phyloP scores from a whole-genome alignment of 495 filamentous ascomycete genomes.

The Penicillium atrosanguineum region DNA sequence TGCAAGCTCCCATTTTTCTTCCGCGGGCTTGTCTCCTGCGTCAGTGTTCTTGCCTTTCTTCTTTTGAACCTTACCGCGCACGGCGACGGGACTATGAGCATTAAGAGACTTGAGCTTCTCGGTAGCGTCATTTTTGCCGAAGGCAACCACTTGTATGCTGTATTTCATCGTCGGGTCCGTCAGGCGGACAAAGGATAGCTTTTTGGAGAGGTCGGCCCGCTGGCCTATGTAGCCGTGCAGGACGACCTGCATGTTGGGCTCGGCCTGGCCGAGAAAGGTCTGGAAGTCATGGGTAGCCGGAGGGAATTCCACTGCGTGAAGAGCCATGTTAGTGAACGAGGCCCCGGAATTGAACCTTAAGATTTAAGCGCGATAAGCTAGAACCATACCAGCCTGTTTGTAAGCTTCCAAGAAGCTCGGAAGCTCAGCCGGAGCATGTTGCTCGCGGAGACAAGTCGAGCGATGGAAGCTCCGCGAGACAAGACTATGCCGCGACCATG shows the following conservation, averaged over 20 bases:
- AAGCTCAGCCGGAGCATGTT: constrained; percentile 16
- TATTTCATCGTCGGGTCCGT: constrained; percentile 47
- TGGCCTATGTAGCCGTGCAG: constrained; percentile 72
- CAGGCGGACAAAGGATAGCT: constrained; percentile 66
- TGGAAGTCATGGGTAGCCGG: constrained; percentile 47
- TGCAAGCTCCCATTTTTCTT: constrained; percentile 56
- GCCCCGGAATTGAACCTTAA: background rate
- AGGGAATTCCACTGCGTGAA: constrained; percentile 50
- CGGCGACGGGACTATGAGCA: constrained; percentile 50
- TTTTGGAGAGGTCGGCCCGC: constrained; percentile 60
- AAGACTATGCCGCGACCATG: constrained; percentile 12
- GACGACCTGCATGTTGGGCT: constrained; percentile 49
- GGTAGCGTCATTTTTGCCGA: constrained; percentile 40
- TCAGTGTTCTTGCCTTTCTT: constrained; percentile 36
- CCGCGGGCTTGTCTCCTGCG: constrained; percentile 13
- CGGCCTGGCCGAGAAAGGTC: constrained; percentile 38
- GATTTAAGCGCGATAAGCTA: background rate
- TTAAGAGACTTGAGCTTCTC: constrained; percentile 47
- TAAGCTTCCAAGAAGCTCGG: constrained; percentile 42
- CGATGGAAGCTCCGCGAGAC: constrained; percentile 27
- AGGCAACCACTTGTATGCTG: constrained; percentile 54
- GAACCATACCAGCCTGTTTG: constrained; percentile 45
- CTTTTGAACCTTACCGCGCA: constrained; percentile 48
- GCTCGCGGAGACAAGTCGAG: constrained; percentile 23
- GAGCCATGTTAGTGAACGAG: constrained; percentile 9